Evolutionary conservation across 148 eudicot species (phyloP), one percentile per base, ranked within the genome.

Genomic region (Fagopyrum homotropicum): DNA sequence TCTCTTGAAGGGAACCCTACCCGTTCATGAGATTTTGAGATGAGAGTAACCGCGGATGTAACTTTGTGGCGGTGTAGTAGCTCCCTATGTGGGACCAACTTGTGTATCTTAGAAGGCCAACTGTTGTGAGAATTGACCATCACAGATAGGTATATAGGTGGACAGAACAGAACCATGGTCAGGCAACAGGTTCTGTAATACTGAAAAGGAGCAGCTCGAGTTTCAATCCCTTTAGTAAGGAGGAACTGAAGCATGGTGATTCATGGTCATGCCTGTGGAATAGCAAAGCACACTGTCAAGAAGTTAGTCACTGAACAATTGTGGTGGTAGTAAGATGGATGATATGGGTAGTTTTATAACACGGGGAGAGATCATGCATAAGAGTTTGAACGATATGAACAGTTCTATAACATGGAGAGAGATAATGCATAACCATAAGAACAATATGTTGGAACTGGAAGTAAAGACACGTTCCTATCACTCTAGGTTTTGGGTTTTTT

Each of bases 241-340:
- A 75, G 89, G 85, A 35, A 88, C 83, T 16, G 90, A 86, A 54
- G 88, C 88, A 66, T 75, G 84, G 75, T 86, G 82, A 81, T 82
- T 82, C 89, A 85, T 78, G 79, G 80, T 85, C 80, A 92, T 81
- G 89, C 97, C 97, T 92, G 95, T 69, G 87, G 94, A 80, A 92
- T 82, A 88, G 88, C 89, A 90, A 90, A 89, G 82, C 92, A 88
- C 80, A 88, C 89, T 85, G 89, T 89, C 90, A 87, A 86, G 83
- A 88, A 78, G 80, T 89, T 80, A 91, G 87, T 78, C 17, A 72
- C 51, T 2, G 75, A 2, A 8, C 22, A 77, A 16, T n/a, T 45
- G 15, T 5, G 26, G 10, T n/a, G 4, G 10, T 14, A 16, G 4
- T 22, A 22, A 35, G 14, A 35, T 35, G 40, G 40, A 35, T 35